A percentile compares a stretch with the other conserved stretches of the same genome.
Evolutionary conservation across 2,329 filamentous ascomycete species (phyloP).

Genomic region (Neofusicoccum sp.): DNA sequence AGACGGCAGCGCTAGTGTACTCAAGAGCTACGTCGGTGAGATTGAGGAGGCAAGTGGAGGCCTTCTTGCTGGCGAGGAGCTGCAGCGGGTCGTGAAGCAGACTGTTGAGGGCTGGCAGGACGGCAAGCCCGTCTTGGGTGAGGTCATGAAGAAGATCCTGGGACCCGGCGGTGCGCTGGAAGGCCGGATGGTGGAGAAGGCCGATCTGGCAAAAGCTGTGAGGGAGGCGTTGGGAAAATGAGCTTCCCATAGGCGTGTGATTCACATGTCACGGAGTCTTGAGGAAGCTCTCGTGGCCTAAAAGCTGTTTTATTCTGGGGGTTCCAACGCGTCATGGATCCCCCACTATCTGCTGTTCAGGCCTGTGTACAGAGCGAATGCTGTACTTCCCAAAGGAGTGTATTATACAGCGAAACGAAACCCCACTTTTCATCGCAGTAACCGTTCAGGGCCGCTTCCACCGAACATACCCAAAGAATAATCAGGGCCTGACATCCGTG

Average conservation of each 20-base stretch:
- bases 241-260: not conserved
- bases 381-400: not conserved
- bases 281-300: not conserved
- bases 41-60: slow-evolving; percentile 48
- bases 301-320: not conserved
- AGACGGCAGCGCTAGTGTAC: slow-evolving; percentile 63
- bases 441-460: not conserved
- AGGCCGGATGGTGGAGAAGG: slow-evolving; percentile 66
- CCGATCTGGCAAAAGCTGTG: slow-evolving; percentile 62
- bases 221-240: slow-evolving; percentile 47
- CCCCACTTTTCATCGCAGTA: not conserved
- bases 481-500: not conserved
- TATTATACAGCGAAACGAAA: not conserved
- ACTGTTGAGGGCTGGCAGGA: slow-evolving; percentile 53
- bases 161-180: slow-evolving; percentile 51
- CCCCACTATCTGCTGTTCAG: not conserved
- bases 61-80: slow-evolving; percentile 60
- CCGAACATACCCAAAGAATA: not conserved
- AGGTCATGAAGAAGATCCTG: slow-evolving; percentile 63
- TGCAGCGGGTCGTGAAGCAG: slow-evolving; percentile 56
- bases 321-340: not conserved
- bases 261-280: not conserved
- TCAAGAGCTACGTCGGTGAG: slow-evolving; percentile 65
- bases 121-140: slow-evolving; percentile 57
- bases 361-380: not conserved